Conservation (phyloP, 768 basidiomycete genomes). For the Kwoniella bestiolae region DNA sequence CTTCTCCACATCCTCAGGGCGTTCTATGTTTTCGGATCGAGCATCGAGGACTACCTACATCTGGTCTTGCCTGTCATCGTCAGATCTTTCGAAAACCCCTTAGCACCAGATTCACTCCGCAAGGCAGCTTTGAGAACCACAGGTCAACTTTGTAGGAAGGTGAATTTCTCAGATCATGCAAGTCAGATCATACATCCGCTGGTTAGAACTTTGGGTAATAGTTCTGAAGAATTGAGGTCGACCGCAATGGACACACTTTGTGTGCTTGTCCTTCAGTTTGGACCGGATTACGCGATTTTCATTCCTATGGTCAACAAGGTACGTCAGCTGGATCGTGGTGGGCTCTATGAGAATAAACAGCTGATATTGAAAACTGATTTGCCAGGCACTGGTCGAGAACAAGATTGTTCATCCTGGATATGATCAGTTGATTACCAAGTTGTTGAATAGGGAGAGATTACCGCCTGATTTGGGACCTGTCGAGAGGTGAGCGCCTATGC, state of each 20-base stretch:
- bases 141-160: slow-evolving; percentile 82
- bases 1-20: slow-evolving; percentile 88
- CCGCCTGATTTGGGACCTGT: slow-evolving; percentile 79
- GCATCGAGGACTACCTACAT: slow-evolving; percentile 97
- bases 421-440: slow-evolving; percentile 82
- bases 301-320: slow-evolving; percentile 97
- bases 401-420: slow-evolving; percentile 80
- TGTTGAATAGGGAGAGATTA: slow-evolving; percentile 87
- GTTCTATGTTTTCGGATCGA: slow-evolving; percentile 90
- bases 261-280: slow-evolving; percentile 87
- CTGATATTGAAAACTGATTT: neutral
- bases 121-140: slow-evolving; percentile 90
- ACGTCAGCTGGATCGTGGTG: slow-evolving; percentile 26
- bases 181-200: slow-evolving; percentile 96
- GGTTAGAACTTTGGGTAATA: slow-evolving; percentile 75
- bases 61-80: slow-evolving; percentile 94
- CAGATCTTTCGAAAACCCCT: slow-evolving; percentile 81
- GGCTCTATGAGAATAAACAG: neutral
- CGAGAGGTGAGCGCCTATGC: slow-evolving; percentile 63
- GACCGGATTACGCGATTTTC: slow-evolving; percentile 96
- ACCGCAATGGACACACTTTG: slow-evolving; percentile 92
- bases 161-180: slow-evolving; percentile 97
- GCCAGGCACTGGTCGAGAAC: slow-evolving; percentile 75
- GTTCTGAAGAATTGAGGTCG: slow-evolving; percentile 72
- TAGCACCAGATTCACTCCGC: slow-evolving; percentile 73